Evolutionary conservation across 2,329 filamentous ascomycete genomes (phyloP).

Genomic region (Alternaria ventricosa): DNA sequence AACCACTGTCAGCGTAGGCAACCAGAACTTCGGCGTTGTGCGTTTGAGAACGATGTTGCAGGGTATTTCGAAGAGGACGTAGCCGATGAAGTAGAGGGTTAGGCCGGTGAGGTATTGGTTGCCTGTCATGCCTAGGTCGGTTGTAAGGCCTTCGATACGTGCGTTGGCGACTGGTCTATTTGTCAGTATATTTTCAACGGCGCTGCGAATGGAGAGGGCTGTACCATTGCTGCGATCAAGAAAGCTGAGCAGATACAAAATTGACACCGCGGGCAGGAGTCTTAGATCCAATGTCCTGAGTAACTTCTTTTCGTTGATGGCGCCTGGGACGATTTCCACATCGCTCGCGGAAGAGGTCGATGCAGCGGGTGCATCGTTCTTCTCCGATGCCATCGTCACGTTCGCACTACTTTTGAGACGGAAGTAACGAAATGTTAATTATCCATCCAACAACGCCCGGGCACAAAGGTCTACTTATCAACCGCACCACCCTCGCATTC

Average conservation of each 20-base stretch:
- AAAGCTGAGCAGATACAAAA: conserved; percentile 51
- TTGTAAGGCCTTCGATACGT: conserved; percentile 47
- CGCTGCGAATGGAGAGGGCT: neutral
- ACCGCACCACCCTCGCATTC: neutral
- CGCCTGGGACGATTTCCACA: conserved; percentile 24
- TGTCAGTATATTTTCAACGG: neutral
- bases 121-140: conserved; percentile 43
- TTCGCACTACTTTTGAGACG: neutral
- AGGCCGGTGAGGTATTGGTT: conserved; percentile 68
- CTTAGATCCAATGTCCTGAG: conserved; percentile 61
- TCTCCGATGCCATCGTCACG: conserved; percentile 32
- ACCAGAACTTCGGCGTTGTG: conserved; percentile 59
- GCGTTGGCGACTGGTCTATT: conserved; percentile 52
- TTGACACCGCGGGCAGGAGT: conserved; percentile 51
- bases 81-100: conserved; percentile 68
- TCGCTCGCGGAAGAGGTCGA: conserved; percentile 36
- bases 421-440: neutral
- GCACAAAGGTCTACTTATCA: conserved; percentile 8
- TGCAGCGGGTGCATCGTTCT: conserved; percentile 20
- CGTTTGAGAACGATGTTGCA: conserved; percentile 67
- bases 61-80: conserved; percentile 61
- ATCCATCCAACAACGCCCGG: neutral
- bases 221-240: conserved; percentile 49
- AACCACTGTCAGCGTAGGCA: conserved; percentile 56
- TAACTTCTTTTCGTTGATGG: conserved; percentile 63